phyloP scores from a whole-genome alignment of 768 basidiomycete species.

The Rhodotorula babjevae region DNA sequence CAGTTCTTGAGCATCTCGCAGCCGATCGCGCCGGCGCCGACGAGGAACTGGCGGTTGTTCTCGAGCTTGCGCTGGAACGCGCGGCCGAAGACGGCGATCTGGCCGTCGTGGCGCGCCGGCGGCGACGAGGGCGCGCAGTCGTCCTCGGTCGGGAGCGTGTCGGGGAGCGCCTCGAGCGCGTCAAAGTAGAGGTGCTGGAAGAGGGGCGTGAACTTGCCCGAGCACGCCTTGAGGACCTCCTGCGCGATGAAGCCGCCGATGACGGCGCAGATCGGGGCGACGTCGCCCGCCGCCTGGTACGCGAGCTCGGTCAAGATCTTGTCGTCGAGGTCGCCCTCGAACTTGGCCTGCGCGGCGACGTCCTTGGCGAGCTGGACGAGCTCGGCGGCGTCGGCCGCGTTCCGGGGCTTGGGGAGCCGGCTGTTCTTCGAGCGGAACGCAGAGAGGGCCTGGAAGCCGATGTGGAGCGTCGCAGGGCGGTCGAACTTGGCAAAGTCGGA shows the following conservation, averaged over 20 bases:
- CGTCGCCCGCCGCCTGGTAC: conserved; percentile 84
- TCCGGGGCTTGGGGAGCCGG: conserved; percentile 74
- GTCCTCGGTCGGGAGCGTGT: conserved; percentile 56
- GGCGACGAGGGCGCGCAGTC: conserved; percentile 71
- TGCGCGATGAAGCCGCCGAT: conserved; percentile 97
- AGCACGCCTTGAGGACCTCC: conserved; percentile 92
- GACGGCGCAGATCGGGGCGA: conserved; percentile 85
- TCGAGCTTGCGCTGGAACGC: conserved; percentile 85
- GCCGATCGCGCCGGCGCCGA: conserved; percentile 97
- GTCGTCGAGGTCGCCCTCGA: conserved; percentile 70
- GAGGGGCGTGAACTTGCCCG: conserved; percentile 96
- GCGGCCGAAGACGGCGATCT: conserved; percentile 93
- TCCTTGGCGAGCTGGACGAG: conserved; percentile 75
- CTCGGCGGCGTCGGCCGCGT: conserved; percentile 67
- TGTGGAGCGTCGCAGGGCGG: conserved; percentile 80
- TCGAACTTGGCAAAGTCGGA: conserved; percentile 98
- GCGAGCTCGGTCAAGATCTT: conserved; percentile 70
- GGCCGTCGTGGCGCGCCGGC: conserved; percentile 76
- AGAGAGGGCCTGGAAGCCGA: conserved; percentile 88
- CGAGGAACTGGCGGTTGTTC: conserved; percentile 87
- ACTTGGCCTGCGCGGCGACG: conserved; percentile 51
- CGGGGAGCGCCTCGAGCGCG: conserved; percentile 88
- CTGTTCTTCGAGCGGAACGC: conserved; percentile 61
- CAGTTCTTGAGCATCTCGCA: conserved; percentile 99
- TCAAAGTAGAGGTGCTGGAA: conserved; percentile 94